Percentiles rank a stretch among this genome's conserved stretches.
phyloP scores from a whole-genome alignment of 306 rosid genomes.

The Acacia melanoxylon region DNA sequence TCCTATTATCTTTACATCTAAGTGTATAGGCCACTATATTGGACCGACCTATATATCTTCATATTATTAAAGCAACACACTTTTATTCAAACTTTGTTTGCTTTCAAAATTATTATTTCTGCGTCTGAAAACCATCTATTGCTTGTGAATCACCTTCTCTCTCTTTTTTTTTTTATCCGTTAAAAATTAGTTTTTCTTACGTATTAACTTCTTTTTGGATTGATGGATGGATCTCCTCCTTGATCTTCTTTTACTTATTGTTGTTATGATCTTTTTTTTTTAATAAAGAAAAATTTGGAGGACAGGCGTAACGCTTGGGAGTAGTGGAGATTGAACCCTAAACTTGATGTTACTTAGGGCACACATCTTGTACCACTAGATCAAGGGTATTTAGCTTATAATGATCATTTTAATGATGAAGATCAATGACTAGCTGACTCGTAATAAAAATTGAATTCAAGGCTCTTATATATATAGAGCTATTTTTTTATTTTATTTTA shows the following conservation, averaged over 20 bases:
- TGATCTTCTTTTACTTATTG: not conserved
- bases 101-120: not conserved
- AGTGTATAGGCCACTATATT: not conserved
- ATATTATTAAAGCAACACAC: not conserved
- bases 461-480: not conserved
- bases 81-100: not conserved
- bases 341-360: too few relatives aligned
- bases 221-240: not conserved
- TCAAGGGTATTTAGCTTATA: too few relatives aligned
- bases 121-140: not conserved
- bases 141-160: not conserved
- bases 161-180: not conserved
- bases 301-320: too few relatives aligned
- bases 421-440: not conserved
- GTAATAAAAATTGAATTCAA: not conserved
- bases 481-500: too few relatives aligned
- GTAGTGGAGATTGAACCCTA: too few relatives aligned
- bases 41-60: not conserved
- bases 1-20: not conserved
- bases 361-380: too few relatives aligned
- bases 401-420: not conserved
- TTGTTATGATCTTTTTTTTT: too few relatives aligned
- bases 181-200: too few relatives aligned
- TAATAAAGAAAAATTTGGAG: too few relatives aligned
- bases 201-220: too few relatives aligned